phyloP scores from a whole-genome alignment of 768 basidiomycete genomes.

The Lactarius indigo region DNA sequence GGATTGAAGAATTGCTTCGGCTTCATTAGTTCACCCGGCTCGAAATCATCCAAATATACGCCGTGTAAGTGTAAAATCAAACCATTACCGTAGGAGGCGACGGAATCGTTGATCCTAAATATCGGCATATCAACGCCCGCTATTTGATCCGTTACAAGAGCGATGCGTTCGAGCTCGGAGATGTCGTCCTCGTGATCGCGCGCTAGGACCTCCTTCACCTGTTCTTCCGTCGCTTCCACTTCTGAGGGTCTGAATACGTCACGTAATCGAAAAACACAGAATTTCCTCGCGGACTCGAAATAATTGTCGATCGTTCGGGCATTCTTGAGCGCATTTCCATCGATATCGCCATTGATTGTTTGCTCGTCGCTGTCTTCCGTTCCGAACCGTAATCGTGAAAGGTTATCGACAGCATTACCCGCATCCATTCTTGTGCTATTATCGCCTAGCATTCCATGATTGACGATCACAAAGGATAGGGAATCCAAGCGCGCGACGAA shows the following conservation, averaged over 20 bases:
- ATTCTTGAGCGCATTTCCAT: not conserved
- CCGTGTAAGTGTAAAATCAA: not conserved
- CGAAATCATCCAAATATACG: not conserved
- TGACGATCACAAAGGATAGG: not conserved
- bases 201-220: not conserved
- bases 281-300: not conserved
- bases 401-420: not conserved
- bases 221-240: not conserved
- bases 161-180: not conserved
- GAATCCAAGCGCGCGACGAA: not conserved
- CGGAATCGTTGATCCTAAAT: not conserved
- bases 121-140: not conserved
- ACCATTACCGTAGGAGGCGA: not conserved
- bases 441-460: not conserved
- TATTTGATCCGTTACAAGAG: not conserved
- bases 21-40: not conserved
- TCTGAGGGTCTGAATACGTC: not conserved
- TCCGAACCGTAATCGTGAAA: not conserved
- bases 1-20: not conserved
- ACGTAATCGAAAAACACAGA: not conserved
- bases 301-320: not conserved
- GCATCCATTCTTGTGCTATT: not conserved
- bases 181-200: not conserved
- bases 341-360: not conserved
- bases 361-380: not conserved